Evolutionary conservation across 2,329 filamentous ascomycete genomes (phyloP), one percentile per base, ranked within the genome.

Genomic region (Nannizzia gypsea): DNA sequence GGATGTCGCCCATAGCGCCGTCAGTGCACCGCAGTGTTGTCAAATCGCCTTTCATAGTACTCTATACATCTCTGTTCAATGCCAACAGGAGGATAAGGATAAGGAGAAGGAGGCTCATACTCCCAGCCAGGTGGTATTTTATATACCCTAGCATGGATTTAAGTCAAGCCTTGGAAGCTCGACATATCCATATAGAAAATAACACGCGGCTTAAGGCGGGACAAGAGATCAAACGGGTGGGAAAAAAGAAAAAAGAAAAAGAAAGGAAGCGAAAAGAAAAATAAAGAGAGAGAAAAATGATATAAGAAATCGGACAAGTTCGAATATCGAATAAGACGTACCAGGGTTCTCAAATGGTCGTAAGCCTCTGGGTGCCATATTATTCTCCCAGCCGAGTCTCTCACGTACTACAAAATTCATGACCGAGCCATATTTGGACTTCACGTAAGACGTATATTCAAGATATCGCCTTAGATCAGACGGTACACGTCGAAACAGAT

Each of bases 401-500:
- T 80, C 73, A 59, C 75, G 70, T 57, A 82, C 78, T 26, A 86
- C 77, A 67, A 80, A 85, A 58, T 79, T 74, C 56, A 78, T 80
- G 50, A 83, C 80, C 38, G 76, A 76, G 56, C 81, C 82, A 69
- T 83, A 82, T 38, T 75, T 67, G 17, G 70, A 67, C 65, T 83
- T 83, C 44, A 78, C 80, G 50, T 79, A 72, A 46, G 73, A 71
- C 3, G 78, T 80, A 81, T 82, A 86, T 34, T 77, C 75, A 15
- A 84, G 74, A 66, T 86, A 86, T 59, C 78, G 77, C 67, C 77
- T 76, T 20, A 85, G 73, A 65, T 83, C 78, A 61, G 80, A 82
- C n/a, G 83, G 83, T 67, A 77, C 77, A 64, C 83, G 80, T 67
- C 87, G 85, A 72, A 97, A 95, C 11, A 77, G 76, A 67, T 89